These are phyloP conservation scores for Helicostylum pulchrum DNA, from an alignment of 192 early-diverging fungal species.

Conservation along the genomic window DNA sequence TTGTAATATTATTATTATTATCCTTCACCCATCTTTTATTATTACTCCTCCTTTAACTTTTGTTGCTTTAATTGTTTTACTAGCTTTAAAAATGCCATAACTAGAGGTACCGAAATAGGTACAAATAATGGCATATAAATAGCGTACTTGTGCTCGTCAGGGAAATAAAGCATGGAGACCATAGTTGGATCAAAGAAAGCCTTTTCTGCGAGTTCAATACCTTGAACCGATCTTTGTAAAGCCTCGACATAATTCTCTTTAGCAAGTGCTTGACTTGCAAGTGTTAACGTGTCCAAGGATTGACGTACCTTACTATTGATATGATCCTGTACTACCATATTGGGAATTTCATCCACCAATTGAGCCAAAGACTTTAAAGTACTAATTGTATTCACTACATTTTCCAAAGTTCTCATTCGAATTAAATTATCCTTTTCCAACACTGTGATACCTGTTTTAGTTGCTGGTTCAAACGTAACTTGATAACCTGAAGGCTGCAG, in stretches of 20 bases:
- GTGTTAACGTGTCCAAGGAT: slow-evolving; percentile 39
- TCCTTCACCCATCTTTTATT: background rate
- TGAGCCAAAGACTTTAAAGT: slow-evolving; percentile 80
- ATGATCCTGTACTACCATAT: slow-evolving; percentile 90
- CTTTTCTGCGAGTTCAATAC: slow-evolving; percentile 67
- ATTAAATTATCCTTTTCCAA: slow-evolving; percentile 82
- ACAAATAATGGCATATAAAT: slow-evolving; percentile 97
- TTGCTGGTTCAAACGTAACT: slow-evolving; percentile 3
- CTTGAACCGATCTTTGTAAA: slow-evolving; percentile 56
- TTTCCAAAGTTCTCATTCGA: slow-evolving; percentile 66
- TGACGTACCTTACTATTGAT: slow-evolving; percentile 54
- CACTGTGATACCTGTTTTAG: slow-evolving; percentile 62
- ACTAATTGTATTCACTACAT: slow-evolving; percentile 65
- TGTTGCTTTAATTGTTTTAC: slow-evolving; percentile 35
- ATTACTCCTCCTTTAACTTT: slow-evolving; percentile 8
- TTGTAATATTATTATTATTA: slow-evolving; percentile 91
- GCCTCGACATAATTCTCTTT: slow-evolving; percentile 45
- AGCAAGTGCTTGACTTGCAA: slow-evolving; percentile 36
- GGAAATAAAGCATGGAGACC: slow-evolving; percentile 97
- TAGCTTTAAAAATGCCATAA: slow-evolving; percentile 54
- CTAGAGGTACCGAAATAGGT: slow-evolving; percentile 73
- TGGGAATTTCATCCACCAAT: slow-evolving; percentile 75
- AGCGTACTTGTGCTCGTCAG: slow-evolving; percentile 96
- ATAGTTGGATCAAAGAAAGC: slow-evolving; percentile 99
- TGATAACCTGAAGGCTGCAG: slow-evolving; percentile 3